These are phyloP conservation scores for Calycina herbarum DNA, from an alignment of 2,329 filamentous ascomycete genomes.

Conservation along the genomic window DNA sequence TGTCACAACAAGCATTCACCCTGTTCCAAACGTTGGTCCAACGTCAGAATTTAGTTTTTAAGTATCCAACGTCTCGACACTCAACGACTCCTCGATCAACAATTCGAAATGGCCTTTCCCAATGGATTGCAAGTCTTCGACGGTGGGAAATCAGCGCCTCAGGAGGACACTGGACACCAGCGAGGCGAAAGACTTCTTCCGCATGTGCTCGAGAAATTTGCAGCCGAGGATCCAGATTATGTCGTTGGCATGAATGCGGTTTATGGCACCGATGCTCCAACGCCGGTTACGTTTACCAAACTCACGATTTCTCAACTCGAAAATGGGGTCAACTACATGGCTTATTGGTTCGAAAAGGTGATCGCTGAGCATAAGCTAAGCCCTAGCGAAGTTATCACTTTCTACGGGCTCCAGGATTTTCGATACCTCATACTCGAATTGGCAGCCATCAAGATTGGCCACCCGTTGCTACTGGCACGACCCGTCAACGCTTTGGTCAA, in stretches of 20 bases:
- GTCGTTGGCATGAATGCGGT: slow-evolving; percentile 23
- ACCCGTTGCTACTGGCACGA: slow-evolving; percentile 25
- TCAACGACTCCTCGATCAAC: background rate
- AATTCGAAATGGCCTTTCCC: background rate
- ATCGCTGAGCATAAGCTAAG: background rate
- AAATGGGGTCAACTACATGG: slow-evolving; percentile 26
- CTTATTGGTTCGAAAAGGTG: slow-evolving; percentile 25
- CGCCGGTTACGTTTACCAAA: slow-evolving; percentile 13
- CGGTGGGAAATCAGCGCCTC: background rate
- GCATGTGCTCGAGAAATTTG: slow-evolving; percentile 22
- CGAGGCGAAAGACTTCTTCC: slow-evolving; percentile 22
- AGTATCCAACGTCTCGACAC: background rate
- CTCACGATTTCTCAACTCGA: slow-evolving; percentile 24
- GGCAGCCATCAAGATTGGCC: slow-evolving; percentile 23
- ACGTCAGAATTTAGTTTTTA: background rate
- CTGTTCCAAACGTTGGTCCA: background rate
- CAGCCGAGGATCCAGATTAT: slow-evolving; percentile 16
- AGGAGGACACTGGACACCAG: background rate
- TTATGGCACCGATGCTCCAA: background rate
- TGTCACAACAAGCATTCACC: background rate
- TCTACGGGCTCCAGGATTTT: slow-evolving; percentile 30
- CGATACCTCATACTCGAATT: slow-evolving; percentile 24
- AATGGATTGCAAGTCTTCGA: background rate
- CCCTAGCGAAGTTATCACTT: slow-evolving; percentile 20
- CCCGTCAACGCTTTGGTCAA: slow-evolving; percentile 26